A percentile compares a stretch with the other conserved stretches of the same genome.
phyloP scores from a whole-genome alignment of 495 filamentous ascomycete species.

The Trypethelium eluteriae region DNA sequence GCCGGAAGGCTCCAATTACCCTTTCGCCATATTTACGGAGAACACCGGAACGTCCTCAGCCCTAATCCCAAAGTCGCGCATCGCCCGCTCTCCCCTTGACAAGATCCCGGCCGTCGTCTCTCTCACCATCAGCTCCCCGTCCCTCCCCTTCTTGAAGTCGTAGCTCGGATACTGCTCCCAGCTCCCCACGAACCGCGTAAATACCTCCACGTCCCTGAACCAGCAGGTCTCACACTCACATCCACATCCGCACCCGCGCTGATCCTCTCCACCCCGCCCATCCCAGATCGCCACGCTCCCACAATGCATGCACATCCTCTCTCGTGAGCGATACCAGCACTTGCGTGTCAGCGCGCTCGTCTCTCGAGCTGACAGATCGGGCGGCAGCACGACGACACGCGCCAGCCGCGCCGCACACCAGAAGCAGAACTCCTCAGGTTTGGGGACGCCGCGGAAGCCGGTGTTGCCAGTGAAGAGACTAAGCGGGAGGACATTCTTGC shows the following conservation, averaged over 20 bases:
- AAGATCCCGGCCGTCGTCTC: neutral
- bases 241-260: conserved; percentile 1
- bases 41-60: neutral
- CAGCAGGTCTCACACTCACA: conserved; percentile 26
- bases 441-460: conserved; percentile 14
- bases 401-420: neutral
- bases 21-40: neutral
- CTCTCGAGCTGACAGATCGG: conserved; percentile 18
- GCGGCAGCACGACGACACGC: conserved; percentile 17
- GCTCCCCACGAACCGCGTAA: conserved; percentile 24
- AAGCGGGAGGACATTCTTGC: conserved; percentile 21
- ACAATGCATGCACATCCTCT: conserved; percentile 27
- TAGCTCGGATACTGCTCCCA: neutral
- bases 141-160: conserved; percentile 15
- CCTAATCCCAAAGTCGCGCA: neutral
- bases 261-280: neutral
- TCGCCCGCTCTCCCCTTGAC: neutral
- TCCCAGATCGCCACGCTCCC: conserved; percentile 23
- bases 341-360: conserved; percentile 17
- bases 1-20: neutral
- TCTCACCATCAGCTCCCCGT: conserved; percentile 14
- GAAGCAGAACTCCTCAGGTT: conserved; percentile 13
- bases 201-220: conserved; percentile 17
- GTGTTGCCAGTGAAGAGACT: conserved; percentile 9
- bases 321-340: conserved; percentile 19